Base-by-base conservation (phyloP, 345 rosid species). In the Salix koriyanagi region DNA sequence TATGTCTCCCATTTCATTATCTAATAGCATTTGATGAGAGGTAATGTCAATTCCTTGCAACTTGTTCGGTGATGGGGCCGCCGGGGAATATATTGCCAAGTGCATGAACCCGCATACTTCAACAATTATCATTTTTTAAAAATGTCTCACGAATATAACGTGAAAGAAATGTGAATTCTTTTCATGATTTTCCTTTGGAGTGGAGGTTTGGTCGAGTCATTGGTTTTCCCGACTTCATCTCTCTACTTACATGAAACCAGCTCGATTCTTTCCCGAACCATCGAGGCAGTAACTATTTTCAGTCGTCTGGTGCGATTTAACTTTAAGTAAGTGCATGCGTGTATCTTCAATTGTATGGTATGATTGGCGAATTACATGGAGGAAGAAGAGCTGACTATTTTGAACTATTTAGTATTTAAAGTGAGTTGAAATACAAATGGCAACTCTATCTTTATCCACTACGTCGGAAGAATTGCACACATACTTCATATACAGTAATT, bases 71-170 rank as follows among this genome's bases (percentile, higher is more conserved):
- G 69, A 65, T 73, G 67, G 81, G 84, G 39, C 79, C 70, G 19
- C 26, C 12, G 46, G n/a, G 37, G 69, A 65, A 65, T 73, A 21
- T 5, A 60, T 10, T 7, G 14, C 16, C 32, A 34, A 83, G 72
- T 81, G 78, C 87, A 84, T 84, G 87, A 84, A 84, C 70, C 78
- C 6, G 37, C 15, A 52, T 7, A 4, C 62, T 34, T 30, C 2
- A 23, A 48, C 12, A 52, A 44, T 64, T 19, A 58, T 10, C 28
- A 42, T n/a, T 25, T 48, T 54, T 7, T 26, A 15, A 23, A 12
- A 50, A 21, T 34, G 26, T 58, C 16, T n/a, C 23, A 11, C 42
- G 64, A 18, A 64, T 4, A 39, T 60, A 42, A 67, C 81, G 76
- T 72, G 76, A n/a, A 52, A 39, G 67, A 78, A 54, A 8, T 23